These are phyloP conservation scores for Rhododendron simsii DNA, from an alignment of 148 eudicot genomes.

Conservation along the genomic window DNA sequence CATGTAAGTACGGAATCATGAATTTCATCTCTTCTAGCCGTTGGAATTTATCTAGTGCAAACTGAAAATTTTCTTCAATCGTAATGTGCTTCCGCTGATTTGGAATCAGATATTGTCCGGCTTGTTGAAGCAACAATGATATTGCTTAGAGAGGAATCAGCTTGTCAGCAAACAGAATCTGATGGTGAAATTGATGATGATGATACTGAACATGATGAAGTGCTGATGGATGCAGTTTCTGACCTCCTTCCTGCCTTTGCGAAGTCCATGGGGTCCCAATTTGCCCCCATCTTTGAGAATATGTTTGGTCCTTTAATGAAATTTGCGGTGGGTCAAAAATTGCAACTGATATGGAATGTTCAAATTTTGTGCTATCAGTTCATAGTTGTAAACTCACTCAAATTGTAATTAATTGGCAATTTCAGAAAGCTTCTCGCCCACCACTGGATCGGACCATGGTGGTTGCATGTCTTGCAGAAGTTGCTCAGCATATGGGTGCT, in stretches of 20 bases:
- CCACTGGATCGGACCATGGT: constrained; percentile 98
- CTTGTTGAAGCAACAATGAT: constrained; percentile 71
- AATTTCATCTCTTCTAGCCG: constrained; percentile 1
- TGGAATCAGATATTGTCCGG: constrained; percentile 56
- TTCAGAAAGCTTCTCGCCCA: constrained; percentile 86
- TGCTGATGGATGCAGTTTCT: constrained; percentile 98
- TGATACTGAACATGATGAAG: constrained; percentile 81
- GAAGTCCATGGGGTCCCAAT: constrained; percentile 83
- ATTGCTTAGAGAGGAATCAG: constrained; percentile 68
- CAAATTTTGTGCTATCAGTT: not conserved
- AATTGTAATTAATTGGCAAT: constrained; percentile 16
- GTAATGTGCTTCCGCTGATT: constrained; percentile 11
- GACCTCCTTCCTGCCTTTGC: constrained; percentile 97
- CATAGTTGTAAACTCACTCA: not conserved
- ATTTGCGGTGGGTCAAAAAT: constrained; percentile 61
- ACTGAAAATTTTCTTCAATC: constrained; percentile 1
- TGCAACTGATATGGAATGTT: not conserved
- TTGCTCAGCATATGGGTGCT: constrained; percentile 97
- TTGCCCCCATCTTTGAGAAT: constrained; percentile 73
- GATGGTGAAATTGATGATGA: constrained; percentile 85
- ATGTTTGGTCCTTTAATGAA: constrained; percentile 79
- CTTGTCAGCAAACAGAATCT: constrained; percentile 75
- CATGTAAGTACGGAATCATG: constrained; percentile 55
- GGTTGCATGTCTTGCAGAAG: constrained; percentile 96
- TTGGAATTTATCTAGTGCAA: not conserved